These are phyloP conservation scores for Auriscalpium vulgare DNA, from an alignment of 768 basidiomycete genomes.

Conservation along the genomic window DNA sequence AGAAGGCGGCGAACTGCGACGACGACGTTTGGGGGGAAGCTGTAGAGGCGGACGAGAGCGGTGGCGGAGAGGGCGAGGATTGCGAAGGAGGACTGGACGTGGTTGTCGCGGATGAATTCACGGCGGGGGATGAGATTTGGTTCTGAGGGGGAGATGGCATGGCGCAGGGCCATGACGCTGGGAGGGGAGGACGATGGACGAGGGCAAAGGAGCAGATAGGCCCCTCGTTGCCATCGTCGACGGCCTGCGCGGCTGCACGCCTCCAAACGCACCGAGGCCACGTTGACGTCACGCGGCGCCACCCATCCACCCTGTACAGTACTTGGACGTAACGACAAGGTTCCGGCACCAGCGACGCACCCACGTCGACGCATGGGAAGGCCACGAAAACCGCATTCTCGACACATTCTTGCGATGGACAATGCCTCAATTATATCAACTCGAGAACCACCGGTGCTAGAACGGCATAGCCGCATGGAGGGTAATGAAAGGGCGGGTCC, in stretches of 20 bases:
- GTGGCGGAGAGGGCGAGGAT: constrained; percentile 62
- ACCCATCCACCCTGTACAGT: too few species aligned
- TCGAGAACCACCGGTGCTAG: too few species aligned
- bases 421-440: too few species aligned
- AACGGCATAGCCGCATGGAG: too few species aligned
- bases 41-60: constrained; percentile 60
- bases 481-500: too few species aligned
- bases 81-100: constrained; percentile 51
- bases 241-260: too few species aligned
- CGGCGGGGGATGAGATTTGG: constrained; percentile 57
- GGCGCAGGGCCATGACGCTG: constrained; percentile 7
- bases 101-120: constrained; percentile 61
- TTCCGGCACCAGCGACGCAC: too few species aligned
- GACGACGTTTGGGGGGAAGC: constrained; percentile 50
- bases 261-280: neutral
- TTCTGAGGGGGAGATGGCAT: constrained; percentile 28
- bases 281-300: neutral
- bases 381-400: too few species aligned
- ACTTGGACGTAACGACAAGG: too few species aligned
- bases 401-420: too few species aligned
- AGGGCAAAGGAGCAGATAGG: constrained; percentile 6
- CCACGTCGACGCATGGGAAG: too few species aligned
- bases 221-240: neutral
- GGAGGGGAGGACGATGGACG: constrained; percentile 13
- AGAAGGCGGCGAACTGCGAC: constrained; percentile 48